Conservation (phyloP, 768 basidiomycete species). For the Mycena floridula region DNA sequence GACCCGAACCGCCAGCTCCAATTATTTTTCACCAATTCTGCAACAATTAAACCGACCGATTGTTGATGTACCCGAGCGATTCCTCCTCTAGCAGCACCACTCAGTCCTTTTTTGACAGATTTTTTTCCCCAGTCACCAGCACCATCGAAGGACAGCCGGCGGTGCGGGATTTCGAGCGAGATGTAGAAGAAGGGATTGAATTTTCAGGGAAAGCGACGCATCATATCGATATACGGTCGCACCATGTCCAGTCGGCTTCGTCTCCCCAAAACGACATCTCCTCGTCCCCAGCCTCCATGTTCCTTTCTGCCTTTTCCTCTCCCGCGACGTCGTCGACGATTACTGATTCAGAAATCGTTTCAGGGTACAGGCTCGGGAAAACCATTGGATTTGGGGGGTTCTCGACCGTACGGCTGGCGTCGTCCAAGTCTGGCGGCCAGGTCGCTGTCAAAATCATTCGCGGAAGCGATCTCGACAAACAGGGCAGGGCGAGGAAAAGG, state of each 20-base stretch:
- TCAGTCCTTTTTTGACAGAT: background rate
- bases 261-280: constrained; percentile 5
- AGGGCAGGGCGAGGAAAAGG: constrained; percentile 41
- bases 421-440: constrained; percentile 52
- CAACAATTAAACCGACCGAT: background rate
- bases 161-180: background rate
- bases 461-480: constrained; percentile 47
- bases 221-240: background rate
- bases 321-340: constrained; percentile 40
- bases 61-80: background rate
- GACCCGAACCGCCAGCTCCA: too few relatives aligned
- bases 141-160: background rate
- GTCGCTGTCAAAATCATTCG: constrained; percentile 84
- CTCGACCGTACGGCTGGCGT: constrained; percentile 72
- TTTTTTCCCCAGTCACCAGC: too few relatives aligned
- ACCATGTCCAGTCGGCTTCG: background rate
- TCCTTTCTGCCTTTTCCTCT: constrained; percentile 58
- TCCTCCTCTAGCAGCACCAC: background rate
- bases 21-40: background rate
- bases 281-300: constrained; percentile 68
- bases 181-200: background rate
- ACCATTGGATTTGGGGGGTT: constrained; percentile 79
- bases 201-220: background rate
- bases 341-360: constrained; percentile 59
- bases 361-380: constrained; percentile 70